Evolutionary conservation across 768 basidiomycete species (phyloP), one percentile per base, ranked within the genome.

Genomic region (Amanita exitialis): DNA sequence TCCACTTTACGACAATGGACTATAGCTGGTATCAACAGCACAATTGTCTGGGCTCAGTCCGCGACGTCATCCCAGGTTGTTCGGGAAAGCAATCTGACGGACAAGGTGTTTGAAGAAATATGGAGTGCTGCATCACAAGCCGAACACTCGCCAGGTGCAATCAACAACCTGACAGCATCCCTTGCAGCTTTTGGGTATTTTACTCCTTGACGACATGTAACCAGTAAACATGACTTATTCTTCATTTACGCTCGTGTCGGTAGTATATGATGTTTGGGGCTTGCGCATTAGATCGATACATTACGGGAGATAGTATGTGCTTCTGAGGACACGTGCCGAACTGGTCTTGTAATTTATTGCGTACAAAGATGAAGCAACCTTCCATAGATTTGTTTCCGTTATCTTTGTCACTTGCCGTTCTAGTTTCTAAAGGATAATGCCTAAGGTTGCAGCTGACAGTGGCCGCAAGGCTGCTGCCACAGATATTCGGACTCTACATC

Each of bases 1-100:
- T 61, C 60, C 15, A 64, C 69, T 20, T 59, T 83, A 45, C 75
- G 82, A 7, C 62, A 71, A 44, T 83, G 79, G 80, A 70, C 77
- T 6, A 73, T 82, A 46, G 64, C 67, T 32, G 67, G 62, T 15
- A 61, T 69, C 32, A 60, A 62, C 35, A 60, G 62, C 25, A 58
- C 62, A 16, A 64, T 82, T 32, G 58, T 67, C 20, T 84, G 82
- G 82, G 66, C 81, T 3, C 69, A 80, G 52, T 69, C 69, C 50
- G 66, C 78, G 6, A 67, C 72, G 15, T 75, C 80, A 15, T 66
- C 75, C 27, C 57, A 67, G 45, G 69, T 80, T 39, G 78, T 80
- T 39, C 67, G 65, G 15, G 82, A 84, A 61, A 62, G 57, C 20
- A 68, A 73, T n/a, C 64, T 75, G 45, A 65, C 63, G 13, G 69